Evolutionary conservation across 2,329 filamentous ascomycete species (phyloP).

Genomic region (Colletotrichum sublineola): DNA sequence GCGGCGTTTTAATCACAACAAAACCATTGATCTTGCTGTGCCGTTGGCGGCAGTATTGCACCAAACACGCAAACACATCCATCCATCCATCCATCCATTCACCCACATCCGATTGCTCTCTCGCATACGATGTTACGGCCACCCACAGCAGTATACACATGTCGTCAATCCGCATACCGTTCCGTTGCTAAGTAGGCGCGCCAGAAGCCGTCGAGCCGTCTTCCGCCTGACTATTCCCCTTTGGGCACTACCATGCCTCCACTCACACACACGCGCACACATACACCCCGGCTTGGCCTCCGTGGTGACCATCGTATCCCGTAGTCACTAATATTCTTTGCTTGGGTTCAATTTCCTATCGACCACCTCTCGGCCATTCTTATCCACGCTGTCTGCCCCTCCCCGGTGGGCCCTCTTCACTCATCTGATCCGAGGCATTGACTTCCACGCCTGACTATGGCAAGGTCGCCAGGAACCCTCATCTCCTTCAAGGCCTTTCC

Average conservation of each 20-base stretch:
- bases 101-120: neutral
- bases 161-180: neutral
- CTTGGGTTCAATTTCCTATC: constrained; percentile 39
- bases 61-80: neutral
- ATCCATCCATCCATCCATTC: neutral
- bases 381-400: constrained; percentile 6
- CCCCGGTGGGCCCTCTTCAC: constrained; percentile 24
- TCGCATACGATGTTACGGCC: neutral
- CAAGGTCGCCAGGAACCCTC: constrained; percentile 32
- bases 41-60: constrained; percentile 3
- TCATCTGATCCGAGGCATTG: constrained; percentile 34
- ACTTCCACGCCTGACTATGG: constrained; percentile 9
- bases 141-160: neutral
- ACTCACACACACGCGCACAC: neutral
- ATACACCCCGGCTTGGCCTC: constrained; percentile 26
- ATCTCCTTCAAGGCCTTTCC: constrained; percentile 22
- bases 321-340: constrained; percentile 27
- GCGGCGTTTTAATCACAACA: constrained; percentile 1
- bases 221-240: constrained; percentile 1
- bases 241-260: neutral
- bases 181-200: neutral
- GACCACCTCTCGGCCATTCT: constrained; percentile 31
- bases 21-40: neutral
- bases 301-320: constrained; percentile 27
- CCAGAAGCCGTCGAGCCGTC: neutral